Evolutionary conservation across 164 flowering plant species (phyloP), one percentile per base, ranked within the genome.

Genomic region (Saururus chinensis): DNA sequence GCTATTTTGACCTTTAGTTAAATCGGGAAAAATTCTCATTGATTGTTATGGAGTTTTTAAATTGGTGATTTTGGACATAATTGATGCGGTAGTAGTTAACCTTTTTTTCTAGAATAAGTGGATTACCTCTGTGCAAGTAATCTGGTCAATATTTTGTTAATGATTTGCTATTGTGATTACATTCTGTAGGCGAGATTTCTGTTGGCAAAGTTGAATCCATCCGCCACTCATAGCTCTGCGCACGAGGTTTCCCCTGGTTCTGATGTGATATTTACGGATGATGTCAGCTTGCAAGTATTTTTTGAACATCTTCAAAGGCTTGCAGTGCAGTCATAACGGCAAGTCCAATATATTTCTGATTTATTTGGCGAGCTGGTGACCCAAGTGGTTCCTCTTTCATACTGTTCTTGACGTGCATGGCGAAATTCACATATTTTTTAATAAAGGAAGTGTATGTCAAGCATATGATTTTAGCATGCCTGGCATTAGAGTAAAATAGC

Each of bases 221-320:
- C 98, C 42, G 82, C 96, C 7, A 88, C 96, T 11, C 85, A 89
- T 73, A 88, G 71, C 51, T 86, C 85, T 66, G 78, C 82, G 20
- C 76, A 79, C 17, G 97, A 88, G 49, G 79, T 87, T 71, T 77
- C 87, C 11, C 69, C 87, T 22, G 98, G 95, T 7, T 82, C 96
- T 21, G 98, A 92, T 68, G 80, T 92, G 51, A 92, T 92, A 65
- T 88, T 88, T 79, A 92, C 98, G 0, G 98, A 92, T 62, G 98
- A 92, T 64, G 98, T 92, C 62, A 88, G 93, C 66, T 82, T 92
- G 41, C 92, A 88, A 77, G 96, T 92, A n/a, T 92, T 92, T 81
- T 77, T 88, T 30, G 95, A 89, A 71, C 98, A 92, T 81, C 98
- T 92, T 52, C 98, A 92, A 75, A 84, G 76, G 80, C 70, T 92